Conservation (phyloP, 495 filamentous ascomycete species). For the Aspergillus coremiiformis region DNA sequence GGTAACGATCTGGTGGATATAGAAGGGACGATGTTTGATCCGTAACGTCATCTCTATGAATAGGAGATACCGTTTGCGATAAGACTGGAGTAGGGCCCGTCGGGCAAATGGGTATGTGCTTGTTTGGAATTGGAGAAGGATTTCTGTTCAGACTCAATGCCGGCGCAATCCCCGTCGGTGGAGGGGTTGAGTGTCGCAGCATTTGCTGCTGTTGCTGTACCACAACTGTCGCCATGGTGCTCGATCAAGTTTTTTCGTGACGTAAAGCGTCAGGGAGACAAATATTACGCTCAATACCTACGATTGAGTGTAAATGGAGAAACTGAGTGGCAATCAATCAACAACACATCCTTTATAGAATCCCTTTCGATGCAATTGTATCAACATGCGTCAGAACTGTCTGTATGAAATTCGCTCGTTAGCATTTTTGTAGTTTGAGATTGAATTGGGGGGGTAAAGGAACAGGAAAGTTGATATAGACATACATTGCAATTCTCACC, state of each 20-base stretch:
- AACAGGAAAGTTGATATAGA: background rate
- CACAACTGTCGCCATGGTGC: conserved; percentile 45
- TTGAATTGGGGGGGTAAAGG: background rate
- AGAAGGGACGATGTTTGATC: conserved; percentile 57
- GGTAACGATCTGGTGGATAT: conserved; percentile 62
- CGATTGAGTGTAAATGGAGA: background rate
- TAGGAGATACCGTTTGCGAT: conserved; percentile 44
- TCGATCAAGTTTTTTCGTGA: background rate
- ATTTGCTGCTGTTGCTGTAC: conserved; percentile 43
- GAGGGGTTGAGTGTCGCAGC: conserved; percentile 41
- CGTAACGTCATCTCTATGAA: conserved; percentile 40
- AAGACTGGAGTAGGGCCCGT: conserved; percentile 58
- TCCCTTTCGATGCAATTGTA: background rate
- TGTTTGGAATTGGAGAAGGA: conserved; percentile 72
- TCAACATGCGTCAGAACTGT: background rate
- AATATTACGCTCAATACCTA: background rate
- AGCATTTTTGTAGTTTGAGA: background rate
- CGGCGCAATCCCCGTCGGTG: conserved; percentile 32
- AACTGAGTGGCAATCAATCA: background rate
- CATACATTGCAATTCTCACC: background rate
- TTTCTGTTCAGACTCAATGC: conserved; percentile 36
- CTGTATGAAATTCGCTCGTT: background rate
- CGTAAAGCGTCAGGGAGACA: too few species aligned
- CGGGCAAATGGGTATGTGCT: conserved; percentile 80
- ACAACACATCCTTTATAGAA: background rate